Evolutionary conservation across 2,329 filamentous ascomycete genomes (phyloP).

Genomic region (Scedosporium dehoogii): DNA sequence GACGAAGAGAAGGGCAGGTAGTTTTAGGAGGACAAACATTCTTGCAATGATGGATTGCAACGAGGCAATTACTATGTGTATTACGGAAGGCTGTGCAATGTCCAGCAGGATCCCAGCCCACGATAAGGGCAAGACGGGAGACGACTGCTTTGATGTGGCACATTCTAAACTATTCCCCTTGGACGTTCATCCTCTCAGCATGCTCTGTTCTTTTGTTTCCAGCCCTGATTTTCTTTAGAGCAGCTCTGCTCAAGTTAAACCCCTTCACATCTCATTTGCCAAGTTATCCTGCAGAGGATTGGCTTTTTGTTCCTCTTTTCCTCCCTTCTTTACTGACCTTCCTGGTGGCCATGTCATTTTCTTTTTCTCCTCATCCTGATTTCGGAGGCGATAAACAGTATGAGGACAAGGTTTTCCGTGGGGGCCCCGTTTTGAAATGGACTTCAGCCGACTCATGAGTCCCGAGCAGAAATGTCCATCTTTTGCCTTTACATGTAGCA

Average conservation of each 20-base stretch:
- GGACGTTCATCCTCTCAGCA: background rate
- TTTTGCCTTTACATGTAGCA: background rate
- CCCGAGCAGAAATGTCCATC: background rate
- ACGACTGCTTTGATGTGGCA: too few species aligned
- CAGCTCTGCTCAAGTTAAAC: background rate
- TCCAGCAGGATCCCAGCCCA: too few species aligned
- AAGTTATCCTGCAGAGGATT: background rate
- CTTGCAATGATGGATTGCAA: too few species aligned
- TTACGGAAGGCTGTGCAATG: too few species aligned
- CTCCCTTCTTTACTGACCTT: background rate
- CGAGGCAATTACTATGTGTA: too few species aligned
- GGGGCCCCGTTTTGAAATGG: background rate
- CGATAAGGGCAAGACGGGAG: too few species aligned
- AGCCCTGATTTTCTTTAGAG: background rate
- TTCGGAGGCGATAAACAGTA: background rate
- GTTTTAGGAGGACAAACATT: too few species aligned
- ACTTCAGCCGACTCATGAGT: background rate
- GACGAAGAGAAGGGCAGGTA: too few species aligned
- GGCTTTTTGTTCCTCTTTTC: background rate
- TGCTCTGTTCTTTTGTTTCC: background rate
- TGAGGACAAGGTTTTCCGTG: background rate
- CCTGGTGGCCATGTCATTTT: background rate
- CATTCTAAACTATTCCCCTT: too few species aligned
- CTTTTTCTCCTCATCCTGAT: background rate
- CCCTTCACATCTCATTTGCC: background rate